Base-by-base conservation (phyloP, 768 basidiomycete species). In the Phylloporus sp. region DNA sequence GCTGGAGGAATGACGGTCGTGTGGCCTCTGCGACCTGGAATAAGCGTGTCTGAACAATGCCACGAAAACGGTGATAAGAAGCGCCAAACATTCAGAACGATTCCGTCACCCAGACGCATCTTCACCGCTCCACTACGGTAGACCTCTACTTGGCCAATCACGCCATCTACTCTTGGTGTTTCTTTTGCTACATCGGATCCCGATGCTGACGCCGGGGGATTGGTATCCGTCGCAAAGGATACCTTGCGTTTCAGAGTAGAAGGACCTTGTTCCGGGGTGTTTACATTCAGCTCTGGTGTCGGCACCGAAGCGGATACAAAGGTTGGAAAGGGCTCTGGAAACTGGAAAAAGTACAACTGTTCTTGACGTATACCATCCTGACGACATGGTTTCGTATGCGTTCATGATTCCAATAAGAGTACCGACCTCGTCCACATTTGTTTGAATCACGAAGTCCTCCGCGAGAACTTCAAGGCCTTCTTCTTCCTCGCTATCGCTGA, bases 261-360 rank as follows among this genome's bases (percentile, higher is more conserved):
- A 28, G 56, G 56, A 20, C 65, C 68, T 46, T 51, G 60, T 26
- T 41, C 52, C 2, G 55, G 41, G 14, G 18, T 55, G 43, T 73
- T 68, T 14, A 66, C 68, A 33, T 71, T 61, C 38, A 72, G 69
- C 21, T 62, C 55, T 41, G 68, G 59, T 9, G 61, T 58, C 17
- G 68, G 50, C 8, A 65, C 52, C 7, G 61, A 43, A 48, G 69
- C 58, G 7, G 77, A 69, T 3, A 70, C 48, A 67, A 93, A 93
- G 5, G 71, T 75, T 0, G 92, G 91, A 66, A 96, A 93, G 0
- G 90, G 87, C 9, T 72, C 64, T 0, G 93, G 93, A 58, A 95
- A 95, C 61, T 94, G 91, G 70, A 95, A 93, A 55, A 92, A 84
- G 59, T 87, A 95, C 4, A 95, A 68, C 17, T 77, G 74, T 44